Percentiles rank a stretch among this genome's conserved stretches.
Conservation (phyloP, 345 rosid genomes). For the Xanthoceras sorbifolium region DNA sequence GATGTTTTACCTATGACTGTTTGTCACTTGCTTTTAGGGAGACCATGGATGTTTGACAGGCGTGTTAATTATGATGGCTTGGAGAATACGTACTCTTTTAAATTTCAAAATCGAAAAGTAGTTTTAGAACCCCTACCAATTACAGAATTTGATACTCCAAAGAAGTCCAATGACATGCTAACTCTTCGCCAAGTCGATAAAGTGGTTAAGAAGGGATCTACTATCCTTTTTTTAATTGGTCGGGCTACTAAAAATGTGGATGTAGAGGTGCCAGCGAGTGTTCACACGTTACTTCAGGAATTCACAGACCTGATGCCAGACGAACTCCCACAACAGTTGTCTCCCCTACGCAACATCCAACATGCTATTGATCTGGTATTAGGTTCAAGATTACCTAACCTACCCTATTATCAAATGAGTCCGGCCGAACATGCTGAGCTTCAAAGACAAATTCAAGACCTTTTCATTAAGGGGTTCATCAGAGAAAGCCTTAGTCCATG, state of each 20-base stretch:
- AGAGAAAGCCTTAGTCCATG: background rate
- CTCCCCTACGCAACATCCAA: background rate
- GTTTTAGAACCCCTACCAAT: too few relatives aligned
- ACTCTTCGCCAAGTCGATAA: background rate
- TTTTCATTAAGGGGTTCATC: background rate
- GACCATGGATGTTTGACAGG: constrained; percentile 2
- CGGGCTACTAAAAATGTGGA: background rate
- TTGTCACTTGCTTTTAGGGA: background rate
- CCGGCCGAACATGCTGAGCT: background rate
- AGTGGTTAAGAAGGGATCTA: background rate
- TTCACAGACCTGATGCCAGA: background rate
- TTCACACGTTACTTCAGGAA: background rate
- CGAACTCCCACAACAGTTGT: background rate
- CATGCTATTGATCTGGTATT: background rate
- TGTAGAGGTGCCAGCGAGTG: background rate
- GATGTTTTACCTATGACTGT: background rate
- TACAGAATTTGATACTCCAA: too few relatives aligned
- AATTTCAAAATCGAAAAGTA: background rate
- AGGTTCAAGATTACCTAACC: background rate
- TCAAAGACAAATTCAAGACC: background rate
- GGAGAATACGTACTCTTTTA: background rate
- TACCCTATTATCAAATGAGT: background rate
- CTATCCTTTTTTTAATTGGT: background rate
- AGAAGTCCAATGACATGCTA: background rate
- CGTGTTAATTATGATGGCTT: background rate